Conservation (phyloP, 768 basidiomycete genomes). For the Lentinula boryana region DNA sequence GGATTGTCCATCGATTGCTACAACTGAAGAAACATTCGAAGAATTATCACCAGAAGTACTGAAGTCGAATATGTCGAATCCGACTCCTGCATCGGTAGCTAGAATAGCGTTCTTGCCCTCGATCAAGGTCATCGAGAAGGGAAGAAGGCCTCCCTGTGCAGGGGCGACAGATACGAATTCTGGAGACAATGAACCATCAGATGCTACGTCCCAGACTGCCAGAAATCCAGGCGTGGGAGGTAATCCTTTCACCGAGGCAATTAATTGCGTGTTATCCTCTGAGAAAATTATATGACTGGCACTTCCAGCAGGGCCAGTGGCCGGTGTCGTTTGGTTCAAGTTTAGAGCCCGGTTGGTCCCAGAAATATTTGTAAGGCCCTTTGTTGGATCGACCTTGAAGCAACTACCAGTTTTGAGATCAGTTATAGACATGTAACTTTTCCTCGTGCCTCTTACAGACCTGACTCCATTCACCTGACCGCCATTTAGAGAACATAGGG, state of each 20-base stretch:
- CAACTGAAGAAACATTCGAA: constrained; percentile 20
- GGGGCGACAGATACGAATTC: constrained; percentile 31
- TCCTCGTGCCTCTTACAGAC: constrained; percentile 12
- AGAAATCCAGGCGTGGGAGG: constrained; percentile 44
- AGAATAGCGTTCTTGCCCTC: constrained; percentile 33
- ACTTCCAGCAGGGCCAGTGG: constrained; percentile 38
- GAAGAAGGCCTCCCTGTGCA: constrained; percentile 35
- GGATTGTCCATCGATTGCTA: constrained; percentile 28
- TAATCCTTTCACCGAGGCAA: constrained; percentile 44
- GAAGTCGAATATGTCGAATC: constrained; percentile 33
- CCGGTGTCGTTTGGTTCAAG: constrained; percentile 46
- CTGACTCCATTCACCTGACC: constrained; percentile 28
- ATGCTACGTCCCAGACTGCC: constrained; percentile 41
- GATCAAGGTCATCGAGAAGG: constrained; percentile 43
- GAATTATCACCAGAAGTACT: constrained; percentile 15
- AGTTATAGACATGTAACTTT: neutral
- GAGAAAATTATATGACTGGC: constrained; percentile 39
- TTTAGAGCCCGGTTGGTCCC: constrained; percentile 36
- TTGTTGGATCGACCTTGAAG: constrained; percentile 34
- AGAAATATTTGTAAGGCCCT: constrained; percentile 31
- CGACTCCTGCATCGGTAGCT: constrained; percentile 32
- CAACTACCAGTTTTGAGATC: constrained; percentile 24
- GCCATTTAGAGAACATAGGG: constrained; percentile 29
- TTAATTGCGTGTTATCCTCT: constrained; percentile 35
- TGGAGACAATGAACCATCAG: constrained; percentile 36